A percentile compares a stretch with the other conserved stretches of the same genome.
Evolutionary conservation across 352 stramenopile species (phyloP).

Genomic region (Aphanomyces euteiches): DNA sequence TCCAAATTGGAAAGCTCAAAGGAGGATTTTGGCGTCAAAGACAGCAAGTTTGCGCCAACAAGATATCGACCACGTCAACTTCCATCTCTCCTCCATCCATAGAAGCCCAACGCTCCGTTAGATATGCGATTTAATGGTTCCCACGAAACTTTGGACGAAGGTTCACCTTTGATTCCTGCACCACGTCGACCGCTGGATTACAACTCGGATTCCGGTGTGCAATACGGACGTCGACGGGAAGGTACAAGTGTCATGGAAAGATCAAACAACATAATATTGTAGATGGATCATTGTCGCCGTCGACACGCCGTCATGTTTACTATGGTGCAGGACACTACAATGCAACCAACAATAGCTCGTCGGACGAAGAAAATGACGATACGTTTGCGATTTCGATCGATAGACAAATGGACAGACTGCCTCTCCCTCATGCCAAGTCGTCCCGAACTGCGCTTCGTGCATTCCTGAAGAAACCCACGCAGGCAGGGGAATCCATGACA

Average conservation of each 20-base stretch:
- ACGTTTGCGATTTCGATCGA: conserved; percentile 37
- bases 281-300: conserved; percentile 24
- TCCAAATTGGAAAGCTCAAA: too few species aligned
- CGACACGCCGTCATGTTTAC: conserved; percentile 52
- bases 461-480: conserved; percentile 47
- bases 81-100: too few species aligned
- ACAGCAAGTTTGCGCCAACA: not conserved
- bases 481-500: conserved; percentile 4
- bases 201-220: conserved; percentile 82
- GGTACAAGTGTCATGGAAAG: conserved; percentile 9
- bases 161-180: conserved; percentile 49
- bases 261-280: conserved; percentile 1
- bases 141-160: conserved; percentile 33
- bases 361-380: conserved; percentile 42
- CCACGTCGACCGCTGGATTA: conserved; percentile 67
- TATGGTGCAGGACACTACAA: conserved; percentile 56
- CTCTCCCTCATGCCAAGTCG: conserved; percentile 23
- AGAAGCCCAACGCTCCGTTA: too few species aligned
- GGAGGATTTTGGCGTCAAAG: too few species aligned
- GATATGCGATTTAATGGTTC: conserved; percentile 21
- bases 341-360: conserved; percentile 41
- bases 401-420: conserved; percentile 23
- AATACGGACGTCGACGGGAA: conserved; percentile 35
- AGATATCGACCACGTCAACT: not conserved
- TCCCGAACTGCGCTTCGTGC: conserved; percentile 29